These are phyloP conservation scores for Yamadazyma taylorii DNA, from an alignment of 1,139 yeast genomes.

Conservation along the genomic window DNA sequence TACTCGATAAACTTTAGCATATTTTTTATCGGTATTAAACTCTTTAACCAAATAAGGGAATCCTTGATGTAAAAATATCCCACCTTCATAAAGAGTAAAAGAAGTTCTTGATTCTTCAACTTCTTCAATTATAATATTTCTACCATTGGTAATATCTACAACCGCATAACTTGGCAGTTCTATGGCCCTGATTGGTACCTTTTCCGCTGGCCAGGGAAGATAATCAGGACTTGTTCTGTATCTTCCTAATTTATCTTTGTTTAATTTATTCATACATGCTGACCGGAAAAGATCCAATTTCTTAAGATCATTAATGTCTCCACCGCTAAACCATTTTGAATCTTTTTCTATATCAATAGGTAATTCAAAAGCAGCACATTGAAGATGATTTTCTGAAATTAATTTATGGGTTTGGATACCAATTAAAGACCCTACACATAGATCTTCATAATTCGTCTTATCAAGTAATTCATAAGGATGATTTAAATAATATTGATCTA, in stretches of 20 bases:
- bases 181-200: slow-evolving; percentile 76
- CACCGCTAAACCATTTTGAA: slow-evolving; percentile 49
- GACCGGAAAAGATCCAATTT: slow-evolving; percentile 34
- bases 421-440: slow-evolving; percentile 41
- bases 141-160: slow-evolving; percentile 76
- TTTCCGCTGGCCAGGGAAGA: slow-evolving; percentile 77
- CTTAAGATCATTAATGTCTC: slow-evolving; percentile 31
- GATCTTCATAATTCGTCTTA: slow-evolving; percentile 40
- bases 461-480: slow-evolving; percentile 66
- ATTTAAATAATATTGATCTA: slow-evolving; percentile 79
- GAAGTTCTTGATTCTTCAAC: slow-evolving; percentile 89
- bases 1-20: slow-evolving; percentile 82
- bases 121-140: slow-evolving; percentile 80
- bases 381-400: slow-evolving; percentile 77
- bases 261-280: slow-evolving; percentile 45
- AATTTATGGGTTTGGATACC: slow-evolving; percentile 35
- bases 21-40: slow-evolving; percentile 70
- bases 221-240: slow-evolving; percentile 61
- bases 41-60: slow-evolving; percentile 82
- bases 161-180: slow-evolving; percentile 83
- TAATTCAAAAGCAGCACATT: slow-evolving; percentile 89
- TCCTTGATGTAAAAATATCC: slow-evolving; percentile 92
- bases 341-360: slow-evolving; percentile 62
- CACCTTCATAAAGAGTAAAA: slow-evolving; percentile 93
- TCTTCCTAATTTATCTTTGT: slow-evolving; percentile 50